Conservation (phyloP, 2,329 filamentous ascomycete genomes). For the Penicillium sp. region DNA sequence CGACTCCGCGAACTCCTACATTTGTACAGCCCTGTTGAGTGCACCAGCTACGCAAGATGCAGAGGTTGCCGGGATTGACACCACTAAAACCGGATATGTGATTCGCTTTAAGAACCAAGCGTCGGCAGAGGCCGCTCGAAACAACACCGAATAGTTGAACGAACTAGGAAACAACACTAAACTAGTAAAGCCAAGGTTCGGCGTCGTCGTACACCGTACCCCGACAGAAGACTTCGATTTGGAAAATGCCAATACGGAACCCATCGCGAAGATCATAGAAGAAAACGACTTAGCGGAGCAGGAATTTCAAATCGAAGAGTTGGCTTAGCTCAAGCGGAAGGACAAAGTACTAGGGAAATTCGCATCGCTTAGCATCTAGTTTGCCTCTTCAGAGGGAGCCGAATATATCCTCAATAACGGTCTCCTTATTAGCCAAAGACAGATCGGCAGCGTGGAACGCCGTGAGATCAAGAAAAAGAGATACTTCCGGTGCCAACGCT, state of each 20-base stretch:
- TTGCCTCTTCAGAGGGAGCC: constrained; percentile 24
- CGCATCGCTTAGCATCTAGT: constrained; percentile 26
- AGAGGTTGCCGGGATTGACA: constrained; percentile 2
- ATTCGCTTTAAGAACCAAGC: constrained; percentile 23
- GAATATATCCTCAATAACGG: constrained; percentile 22
- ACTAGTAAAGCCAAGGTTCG: constrained; percentile 8
- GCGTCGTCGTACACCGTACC: constrained; percentile 8
- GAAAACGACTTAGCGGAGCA: not conserved
- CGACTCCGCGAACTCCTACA: constrained; percentile 13
- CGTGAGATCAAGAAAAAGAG: constrained; percentile 22
- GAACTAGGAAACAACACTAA: constrained; percentile 8
- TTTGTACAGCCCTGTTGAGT: constrained; percentile 5
- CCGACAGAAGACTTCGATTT: constrained; percentile 21
- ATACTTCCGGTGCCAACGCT: constrained; percentile 21
- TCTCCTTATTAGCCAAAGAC: constrained; percentile 20
- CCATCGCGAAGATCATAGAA: no score
- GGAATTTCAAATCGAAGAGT: constrained; percentile 24
- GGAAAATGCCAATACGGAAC: constrained; percentile 8
- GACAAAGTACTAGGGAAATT: constrained; percentile 23
- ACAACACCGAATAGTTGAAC: constrained; percentile 20
- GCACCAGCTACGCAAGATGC: constrained; percentile 17
- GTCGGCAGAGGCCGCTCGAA: constrained; percentile 19
- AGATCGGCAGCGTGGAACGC: constrained; percentile 21
- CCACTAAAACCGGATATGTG: constrained; percentile 19
- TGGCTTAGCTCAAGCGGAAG: constrained; percentile 27